phyloP scores from a whole-genome alignment of 345 rosid genomes.

The Salix dunnii region DNA sequence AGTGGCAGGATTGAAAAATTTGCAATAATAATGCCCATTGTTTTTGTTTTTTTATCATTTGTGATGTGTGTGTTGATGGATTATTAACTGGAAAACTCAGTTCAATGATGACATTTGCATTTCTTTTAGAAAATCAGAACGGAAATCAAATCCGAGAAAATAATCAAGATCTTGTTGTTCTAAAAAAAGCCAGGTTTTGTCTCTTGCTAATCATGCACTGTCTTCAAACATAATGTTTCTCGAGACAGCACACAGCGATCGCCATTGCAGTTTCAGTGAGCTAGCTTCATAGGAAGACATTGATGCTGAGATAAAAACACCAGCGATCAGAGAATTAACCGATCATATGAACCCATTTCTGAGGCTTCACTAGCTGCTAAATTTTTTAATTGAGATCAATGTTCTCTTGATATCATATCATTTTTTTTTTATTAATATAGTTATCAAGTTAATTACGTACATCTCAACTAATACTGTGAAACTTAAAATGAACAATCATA shows the following conservation, averaged over 20 bases:
- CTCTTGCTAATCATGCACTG: neutral
- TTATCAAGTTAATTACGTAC: too few relatives aligned
- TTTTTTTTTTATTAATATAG: too few relatives aligned
- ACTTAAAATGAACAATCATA: rapidly evolving
- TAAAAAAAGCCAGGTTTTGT: neutral
- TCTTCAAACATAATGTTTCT: neutral
- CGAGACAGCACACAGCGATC: neutral
- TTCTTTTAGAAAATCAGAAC: neutral
- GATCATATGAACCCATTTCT: too few relatives aligned
- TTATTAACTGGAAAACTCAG: neutral
- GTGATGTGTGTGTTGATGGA: slow-evolving; percentile 8
- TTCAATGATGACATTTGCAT: neutral
- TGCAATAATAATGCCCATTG: slow-evolving; percentile 17
- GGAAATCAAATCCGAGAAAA: neutral
- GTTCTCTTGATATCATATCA: too few relatives aligned
- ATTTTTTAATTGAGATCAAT: too few relatives aligned
- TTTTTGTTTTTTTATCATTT: neutral
- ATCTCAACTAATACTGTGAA: too few relatives aligned
- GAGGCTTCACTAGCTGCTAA: too few relatives aligned
- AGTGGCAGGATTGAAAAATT: slow-evolving; percentile 4
- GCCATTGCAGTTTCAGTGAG: neutral
- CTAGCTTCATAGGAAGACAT: neutral
- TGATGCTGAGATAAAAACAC: neutral
- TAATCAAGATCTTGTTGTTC: neutral
- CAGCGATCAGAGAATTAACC: neutral